Evolutionary conservation across 2,329 filamentous ascomycete species (phyloP).

Genomic region (Pestalotiopsis sp.): DNA sequence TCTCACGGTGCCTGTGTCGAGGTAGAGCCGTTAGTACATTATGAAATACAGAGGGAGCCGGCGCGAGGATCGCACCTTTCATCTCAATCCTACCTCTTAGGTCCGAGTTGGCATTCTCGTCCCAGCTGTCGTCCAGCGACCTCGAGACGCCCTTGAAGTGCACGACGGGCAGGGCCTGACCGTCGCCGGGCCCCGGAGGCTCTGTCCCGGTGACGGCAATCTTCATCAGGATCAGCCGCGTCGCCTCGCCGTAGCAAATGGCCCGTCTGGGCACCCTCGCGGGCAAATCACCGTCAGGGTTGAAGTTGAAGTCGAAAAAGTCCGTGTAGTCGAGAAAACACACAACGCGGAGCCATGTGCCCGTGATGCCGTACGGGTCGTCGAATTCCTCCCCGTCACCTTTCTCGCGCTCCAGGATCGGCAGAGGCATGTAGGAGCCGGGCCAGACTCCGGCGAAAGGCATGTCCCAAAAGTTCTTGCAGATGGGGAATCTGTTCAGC

Average conservation of each 20-base stretch:
- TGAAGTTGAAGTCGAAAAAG: constrained; percentile 74
- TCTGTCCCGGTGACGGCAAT: constrained; percentile 65
- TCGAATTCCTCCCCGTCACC: constrained; percentile 45
- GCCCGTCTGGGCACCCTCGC: constrained; percentile 50
- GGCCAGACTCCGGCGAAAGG: constrained; percentile 61
- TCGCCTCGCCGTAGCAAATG: constrained; percentile 67
- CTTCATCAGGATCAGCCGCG: constrained; percentile 71
- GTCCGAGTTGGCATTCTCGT: constrained; percentile 69
- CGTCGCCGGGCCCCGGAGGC: constrained; percentile 59
- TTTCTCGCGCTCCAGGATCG: constrained; percentile 33
- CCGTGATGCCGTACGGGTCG: constrained; percentile 73
- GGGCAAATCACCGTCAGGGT: constrained; percentile 40
- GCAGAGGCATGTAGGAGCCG: constrained; percentile 47
- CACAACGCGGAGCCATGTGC: constrained; percentile 69
- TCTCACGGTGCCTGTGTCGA: constrained; percentile 57
- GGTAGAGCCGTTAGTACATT: constrained; percentile 7
- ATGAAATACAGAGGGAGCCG: not conserved
- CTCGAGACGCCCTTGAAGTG: constrained; percentile 67
- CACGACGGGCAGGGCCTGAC: constrained; percentile 63
- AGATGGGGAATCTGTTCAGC: constrained; percentile 45
- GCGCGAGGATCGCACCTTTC: constrained; percentile 27
- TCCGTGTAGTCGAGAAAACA: constrained; percentile 70
- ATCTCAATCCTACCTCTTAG: constrained; percentile 56
- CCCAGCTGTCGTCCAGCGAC: constrained; percentile 65
- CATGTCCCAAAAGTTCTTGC: constrained; percentile 55